Base-by-base conservation (phyloP, 2,329 filamentous ascomycete genomes). In the Aspergillus ruber region DNA sequence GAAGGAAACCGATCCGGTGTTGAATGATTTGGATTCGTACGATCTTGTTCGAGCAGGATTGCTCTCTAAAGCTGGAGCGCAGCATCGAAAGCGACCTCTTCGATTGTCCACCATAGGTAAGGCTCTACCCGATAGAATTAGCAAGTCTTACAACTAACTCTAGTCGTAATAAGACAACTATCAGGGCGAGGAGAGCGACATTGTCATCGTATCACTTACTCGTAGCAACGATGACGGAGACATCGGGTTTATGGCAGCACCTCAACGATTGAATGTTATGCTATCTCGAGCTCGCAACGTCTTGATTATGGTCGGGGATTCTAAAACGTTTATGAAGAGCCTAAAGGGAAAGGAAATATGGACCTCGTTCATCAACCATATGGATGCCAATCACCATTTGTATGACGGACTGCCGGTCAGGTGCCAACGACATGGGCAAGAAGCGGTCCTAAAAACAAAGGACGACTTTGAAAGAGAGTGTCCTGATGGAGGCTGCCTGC, bases 171-270 rank as follows among this genome's bases (percentile, higher is more conserved):
- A 50, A 84, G 85, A 90, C 51, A 90, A 90, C 51, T 90, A 86
- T 48, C 86, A 90, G 61, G 85, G 86, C 1, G 86, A 90, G 57
- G 86, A 90, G 53, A 82, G 80, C 33, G 80, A 89, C 1, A 84
- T 90, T 13, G 82, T 89, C 0, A 77, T 90, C 6, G 79, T 72
- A 0, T 85, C 82, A 0, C 63, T 90, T 9, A 87, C 84, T 0
- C 71, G 86, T 4, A 85, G 84, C 60, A 90, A 90, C 52, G 48
- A 57, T 0, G 58, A 59, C 0, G 77, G 79, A 0, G 81, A 88
- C 1, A 86, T 89, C 25, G 86, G 86, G 0, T 90, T 90, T 60
- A 81, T 90, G 73, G 60, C 70, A 0, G 73, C 82, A 0, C 79
- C 80, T 0, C 79, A 90, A 54, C 74, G 86, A 1, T 61, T 89